A percentile compares a stretch with the other conserved stretches of the same genome.
phyloP scores from a whole-genome alignment of 345 rosid genomes.

The Microcos paniculata region DNA sequence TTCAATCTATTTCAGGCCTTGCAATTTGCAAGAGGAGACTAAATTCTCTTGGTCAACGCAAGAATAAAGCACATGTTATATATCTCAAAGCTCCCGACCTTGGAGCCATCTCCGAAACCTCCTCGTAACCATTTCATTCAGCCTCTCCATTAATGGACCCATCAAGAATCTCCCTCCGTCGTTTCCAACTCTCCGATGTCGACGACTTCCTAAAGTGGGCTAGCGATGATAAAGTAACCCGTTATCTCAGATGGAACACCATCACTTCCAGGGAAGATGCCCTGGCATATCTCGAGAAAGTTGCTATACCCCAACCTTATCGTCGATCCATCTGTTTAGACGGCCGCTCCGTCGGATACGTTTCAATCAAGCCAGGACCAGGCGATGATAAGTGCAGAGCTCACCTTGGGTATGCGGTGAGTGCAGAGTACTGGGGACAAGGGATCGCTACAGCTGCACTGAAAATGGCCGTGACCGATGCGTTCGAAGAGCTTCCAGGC shows the following conservation, averaged over 20 bases:
- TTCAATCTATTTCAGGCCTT: neutral
- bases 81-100: neutral
- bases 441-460: conserved; percentile 40
- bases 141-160: conserved; percentile 23
- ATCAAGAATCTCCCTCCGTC: conserved; percentile 46
- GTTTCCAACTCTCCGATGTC: conserved; percentile 42
- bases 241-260: conserved; percentile 44
- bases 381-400: conserved; percentile 43
- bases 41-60: neutral
- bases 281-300: conserved; percentile 21
- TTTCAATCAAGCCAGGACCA: conserved; percentile 35
- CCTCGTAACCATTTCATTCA: neutral
- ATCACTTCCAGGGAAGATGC: conserved; percentile 42
- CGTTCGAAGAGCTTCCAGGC: conserved; percentile 29
- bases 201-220: conserved; percentile 55
- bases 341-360: conserved; percentile 37
- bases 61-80: neutral
- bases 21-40: neutral
- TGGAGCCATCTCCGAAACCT: neutral
- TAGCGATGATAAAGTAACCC: conserved; percentile 41
- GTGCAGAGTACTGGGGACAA: conserved; percentile 43
- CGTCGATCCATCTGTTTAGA: conserved; percentile 51
- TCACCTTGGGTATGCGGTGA: conserved; percentile 35
- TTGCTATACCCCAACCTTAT: conserved; percentile 45
- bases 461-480: conserved; percentile 36